These are phyloP conservation scores for Cladophialophora bantiana DNA, from an alignment of 2,329 filamentous ascomycete genomes.

Conservation along the genomic window DNA sequence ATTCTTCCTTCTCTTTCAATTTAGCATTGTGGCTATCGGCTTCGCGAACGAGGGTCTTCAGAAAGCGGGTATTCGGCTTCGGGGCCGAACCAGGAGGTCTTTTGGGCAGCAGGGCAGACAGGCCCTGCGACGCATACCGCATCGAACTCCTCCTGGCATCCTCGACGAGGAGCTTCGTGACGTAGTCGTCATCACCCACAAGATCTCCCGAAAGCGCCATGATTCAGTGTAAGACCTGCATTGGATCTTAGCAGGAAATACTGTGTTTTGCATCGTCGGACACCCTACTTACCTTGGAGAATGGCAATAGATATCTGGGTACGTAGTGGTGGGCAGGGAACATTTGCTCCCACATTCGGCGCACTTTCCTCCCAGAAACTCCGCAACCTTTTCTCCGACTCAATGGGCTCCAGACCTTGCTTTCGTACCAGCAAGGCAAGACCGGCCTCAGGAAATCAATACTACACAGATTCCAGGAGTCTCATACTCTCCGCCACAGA, in stretches of 20 bases:
- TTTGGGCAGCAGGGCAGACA: slow-evolving; percentile 69
- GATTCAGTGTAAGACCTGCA: neutral
- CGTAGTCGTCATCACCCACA: slow-evolving; percentile 71
- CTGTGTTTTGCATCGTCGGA: neutral
- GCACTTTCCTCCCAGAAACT: neutral
- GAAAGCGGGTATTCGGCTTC: slow-evolving; percentile 89
- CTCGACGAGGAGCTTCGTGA: slow-evolving; percentile 77
- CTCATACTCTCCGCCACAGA: slow-evolving; percentile 30
- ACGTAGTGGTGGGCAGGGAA: neutral
- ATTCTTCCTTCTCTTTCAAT: slow-evolving; percentile 80
- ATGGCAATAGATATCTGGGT: neutral
- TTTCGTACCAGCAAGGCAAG: too few relatives aligned
- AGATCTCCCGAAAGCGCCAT: slow-evolving; percentile 31
- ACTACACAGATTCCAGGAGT: neutral
- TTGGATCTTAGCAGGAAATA: neutral
- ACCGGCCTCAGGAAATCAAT: neutral
- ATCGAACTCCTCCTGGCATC: slow-evolving; percentile 78
- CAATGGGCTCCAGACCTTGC: too few relatives aligned
- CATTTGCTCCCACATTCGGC: neutral
- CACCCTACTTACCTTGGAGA: slow-evolving; percentile 23
- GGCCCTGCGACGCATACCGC: slow-evolving; percentile 76
- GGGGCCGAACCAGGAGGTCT: slow-evolving; percentile 70
- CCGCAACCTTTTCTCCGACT: neutral
- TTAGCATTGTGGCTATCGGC: slow-evolving; percentile 90
- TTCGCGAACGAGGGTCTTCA: slow-evolving; percentile 85